Conservation (phyloP, 345 rosid species). For the Rhodamnia argentea region DNA sequence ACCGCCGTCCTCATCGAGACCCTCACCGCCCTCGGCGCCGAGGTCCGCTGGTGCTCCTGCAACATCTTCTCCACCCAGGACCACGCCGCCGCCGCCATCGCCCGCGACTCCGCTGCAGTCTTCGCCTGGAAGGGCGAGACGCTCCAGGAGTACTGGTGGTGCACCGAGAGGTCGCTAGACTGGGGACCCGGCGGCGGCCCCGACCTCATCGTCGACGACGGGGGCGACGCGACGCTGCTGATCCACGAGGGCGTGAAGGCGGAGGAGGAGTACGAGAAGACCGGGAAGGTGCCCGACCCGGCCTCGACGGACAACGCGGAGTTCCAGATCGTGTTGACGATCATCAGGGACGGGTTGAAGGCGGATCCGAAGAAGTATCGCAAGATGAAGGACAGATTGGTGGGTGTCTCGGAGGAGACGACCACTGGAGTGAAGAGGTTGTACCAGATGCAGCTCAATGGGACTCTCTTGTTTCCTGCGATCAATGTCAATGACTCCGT, state of each 20-base stretch:
- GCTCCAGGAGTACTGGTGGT: constrained; percentile 96
- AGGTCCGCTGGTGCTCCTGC: constrained; percentile 95
- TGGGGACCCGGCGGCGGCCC: constrained; percentile 92
- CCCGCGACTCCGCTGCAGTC: constrained; percentile 81
- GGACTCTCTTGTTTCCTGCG: constrained; percentile 71
- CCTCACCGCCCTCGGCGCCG: constrained; percentile 78
- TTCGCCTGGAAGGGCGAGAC: constrained; percentile 98
- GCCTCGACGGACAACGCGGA: constrained; percentile 68
- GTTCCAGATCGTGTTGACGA: constrained; percentile 72
- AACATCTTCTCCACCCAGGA: constrained; percentile 95
- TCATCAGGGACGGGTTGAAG: constrained; percentile 65
- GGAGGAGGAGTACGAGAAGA: constrained; percentile 64
- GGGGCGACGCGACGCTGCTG: constrained; percentile 83
- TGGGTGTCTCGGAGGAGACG: constrained; percentile 88
- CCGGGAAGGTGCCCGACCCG: constrained; percentile 65
- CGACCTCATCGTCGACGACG: constrained; percentile 80
- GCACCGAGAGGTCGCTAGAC: constrained; percentile 83
- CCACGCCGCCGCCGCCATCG: constrained; percentile 86
- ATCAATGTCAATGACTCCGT: constrained; percentile 94
- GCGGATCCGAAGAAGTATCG: constrained; percentile 56
- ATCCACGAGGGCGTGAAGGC: constrained; percentile 91
- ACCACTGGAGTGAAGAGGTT: constrained; percentile 82
- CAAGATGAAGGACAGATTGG: constrained; percentile 74
- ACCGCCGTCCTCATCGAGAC: constrained; percentile 90
- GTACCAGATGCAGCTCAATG: constrained; percentile 78